Percentiles rank a stretch among this genome's conserved stretches.
Evolutionary conservation across 1,284 basidiomycete species (phyloP).

Genomic region (Apiotrichum gamsii): DNA sequence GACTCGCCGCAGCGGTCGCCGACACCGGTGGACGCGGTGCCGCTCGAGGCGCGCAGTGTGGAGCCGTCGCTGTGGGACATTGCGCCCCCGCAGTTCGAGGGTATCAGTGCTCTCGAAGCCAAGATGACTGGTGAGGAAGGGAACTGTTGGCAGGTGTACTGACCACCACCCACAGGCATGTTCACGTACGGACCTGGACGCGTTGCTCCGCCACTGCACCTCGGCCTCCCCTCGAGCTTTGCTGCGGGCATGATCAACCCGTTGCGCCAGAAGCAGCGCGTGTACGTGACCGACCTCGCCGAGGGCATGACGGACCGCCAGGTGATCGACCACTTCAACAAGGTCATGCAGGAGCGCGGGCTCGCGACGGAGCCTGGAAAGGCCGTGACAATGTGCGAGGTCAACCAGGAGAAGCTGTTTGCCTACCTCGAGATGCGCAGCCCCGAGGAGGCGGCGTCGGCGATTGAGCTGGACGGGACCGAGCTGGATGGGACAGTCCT

Average conservation of each 20-base stretch:
- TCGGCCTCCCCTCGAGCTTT: slow-evolving; percentile 31
- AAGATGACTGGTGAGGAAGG: slow-evolving; percentile 92
- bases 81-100: slow-evolving; percentile 88
- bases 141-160: no score
- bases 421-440: slow-evolving; percentile 98
- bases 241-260: slow-evolving; percentile 64
- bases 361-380: slow-evolving; percentile 75
- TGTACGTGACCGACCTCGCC: slow-evolving; percentile 94
- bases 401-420: slow-evolving; percentile 97
- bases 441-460: slow-evolving; percentile 89
- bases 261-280: slow-evolving; percentile 83
- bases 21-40: slow-evolving; percentile 77
- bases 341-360: slow-evolving; percentile 86
- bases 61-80: slow-evolving; percentile 94
- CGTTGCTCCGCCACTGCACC: slow-evolving; percentile 40
- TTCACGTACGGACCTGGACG: slow-evolving; percentile 43
- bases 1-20: slow-evolving; percentile 67
- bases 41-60: slow-evolving; percentile 76
- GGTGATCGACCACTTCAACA: slow-evolving; percentile 87
- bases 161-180: slow-evolving; percentile 36
- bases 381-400: slow-evolving; percentile 83
- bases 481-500: slow-evolving; percentile 87
- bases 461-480: slow-evolving; percentile 86
- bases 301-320: slow-evolving; percentile 84
- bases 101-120: slow-evolving; percentile 87